Evolutionary conservation across 371 early-diverging fungal genomes (phyloP).

Genomic region (Apophysomyces trapeziformis): DNA sequence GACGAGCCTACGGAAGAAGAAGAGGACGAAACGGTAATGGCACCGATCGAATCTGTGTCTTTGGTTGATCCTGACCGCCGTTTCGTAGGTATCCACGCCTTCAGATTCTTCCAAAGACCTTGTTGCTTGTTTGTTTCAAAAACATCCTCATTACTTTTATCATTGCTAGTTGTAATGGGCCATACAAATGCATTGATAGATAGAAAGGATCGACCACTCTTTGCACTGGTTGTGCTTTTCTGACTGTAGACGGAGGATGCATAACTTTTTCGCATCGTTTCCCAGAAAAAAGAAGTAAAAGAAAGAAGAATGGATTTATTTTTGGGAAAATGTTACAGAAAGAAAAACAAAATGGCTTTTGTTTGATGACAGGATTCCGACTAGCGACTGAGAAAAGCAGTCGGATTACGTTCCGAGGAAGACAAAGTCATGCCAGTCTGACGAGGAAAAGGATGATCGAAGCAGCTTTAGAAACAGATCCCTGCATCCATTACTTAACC

Average conservation of each 20-base stretch:
- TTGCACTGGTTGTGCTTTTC: conserved; percentile 49
- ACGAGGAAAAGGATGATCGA: background rate
- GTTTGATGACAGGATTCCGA: conserved; percentile 4
- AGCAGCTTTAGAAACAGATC: background rate
- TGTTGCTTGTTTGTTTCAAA: conserved; percentile 14
- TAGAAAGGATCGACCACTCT: conserved; percentile 44
- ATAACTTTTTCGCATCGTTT: conserved; percentile 34
- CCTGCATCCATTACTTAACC: background rate
- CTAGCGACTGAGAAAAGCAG: background rate
- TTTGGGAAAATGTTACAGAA: background rate
- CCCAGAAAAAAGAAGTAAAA: conserved; percentile 21
- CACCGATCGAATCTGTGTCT: conserved; percentile 29
- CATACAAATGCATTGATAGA: conserved; percentile 32
- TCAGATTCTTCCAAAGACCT: conserved; percentile 35
- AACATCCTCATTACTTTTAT: background rate
- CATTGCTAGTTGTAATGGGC: conserved; percentile 16
- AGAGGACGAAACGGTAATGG: conserved; percentile 32
- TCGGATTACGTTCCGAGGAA: conserved; percentile 10
- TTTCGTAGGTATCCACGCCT: conserved; percentile 25
- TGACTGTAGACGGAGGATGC: conserved; percentile 48
- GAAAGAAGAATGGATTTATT: conserved; percentile 9
- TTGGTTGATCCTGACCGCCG: background rate
- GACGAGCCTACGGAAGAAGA: conserved; percentile 21
- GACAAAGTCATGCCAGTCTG: conserved; percentile 3
- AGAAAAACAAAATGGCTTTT: background rate